Evolutionary conservation across 805 yeast genomes (phyloP).

Genomic region (Cyberlindnera mycetangii): DNA sequence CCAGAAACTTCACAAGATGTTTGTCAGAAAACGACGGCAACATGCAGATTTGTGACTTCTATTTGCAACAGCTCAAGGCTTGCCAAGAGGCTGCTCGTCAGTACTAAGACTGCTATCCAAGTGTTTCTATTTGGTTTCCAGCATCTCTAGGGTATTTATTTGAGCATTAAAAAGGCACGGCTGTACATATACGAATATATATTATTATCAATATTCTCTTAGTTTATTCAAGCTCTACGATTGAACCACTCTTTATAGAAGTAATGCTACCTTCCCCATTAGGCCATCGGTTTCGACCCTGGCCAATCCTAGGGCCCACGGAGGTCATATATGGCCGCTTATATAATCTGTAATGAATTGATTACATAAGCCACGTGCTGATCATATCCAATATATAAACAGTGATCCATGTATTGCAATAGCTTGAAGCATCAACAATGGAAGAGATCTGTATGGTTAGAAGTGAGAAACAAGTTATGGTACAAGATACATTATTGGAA

Average conservation of each 20-base stretch:
- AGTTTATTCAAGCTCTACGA: no score
- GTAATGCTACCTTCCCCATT: no score
- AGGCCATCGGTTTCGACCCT: neutral
- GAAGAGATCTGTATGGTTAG: neutral
- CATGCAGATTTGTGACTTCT: conserved; percentile 95
- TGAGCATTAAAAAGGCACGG: neutral
- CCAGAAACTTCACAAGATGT: conserved; percentile 93
- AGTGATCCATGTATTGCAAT: no score
- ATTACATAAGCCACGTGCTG: neutral
- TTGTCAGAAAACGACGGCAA: conserved; percentile 91
- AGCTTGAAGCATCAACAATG: no score
- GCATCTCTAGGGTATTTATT: neutral
- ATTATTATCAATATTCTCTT: no score
- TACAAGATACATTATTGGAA: conserved; percentile 1
- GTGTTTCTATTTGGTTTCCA: neutral
- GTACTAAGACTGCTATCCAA: conserved; percentile 46
- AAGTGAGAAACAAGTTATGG: no score
- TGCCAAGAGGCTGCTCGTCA: conserved; percentile 92
- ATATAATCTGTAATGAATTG: neutral
- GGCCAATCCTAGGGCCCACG: neutral
- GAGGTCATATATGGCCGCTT: no score
- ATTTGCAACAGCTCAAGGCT: conserved; percentile 94
- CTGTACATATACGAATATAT: neutral
- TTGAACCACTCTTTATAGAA: no score
- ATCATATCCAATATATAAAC: no score